Evolutionary conservation across 805 yeast genomes (phyloP).

Genomic region (Saturnispora diversa): DNA sequence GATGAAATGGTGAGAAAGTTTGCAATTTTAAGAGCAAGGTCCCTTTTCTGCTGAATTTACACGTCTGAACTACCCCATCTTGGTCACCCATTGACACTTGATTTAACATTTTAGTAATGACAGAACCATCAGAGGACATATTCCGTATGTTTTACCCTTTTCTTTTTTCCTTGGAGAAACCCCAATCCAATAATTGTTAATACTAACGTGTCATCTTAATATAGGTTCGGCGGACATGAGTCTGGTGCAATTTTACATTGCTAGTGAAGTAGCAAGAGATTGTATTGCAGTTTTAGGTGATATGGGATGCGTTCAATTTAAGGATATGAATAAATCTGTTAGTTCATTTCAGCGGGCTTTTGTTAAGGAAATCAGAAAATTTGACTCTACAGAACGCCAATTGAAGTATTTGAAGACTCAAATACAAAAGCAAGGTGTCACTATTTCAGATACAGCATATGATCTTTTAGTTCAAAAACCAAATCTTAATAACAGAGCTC

Average conservation of each 20-base stretch:
- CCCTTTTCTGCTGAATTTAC: too few species aligned
- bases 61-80: too few species aligned
- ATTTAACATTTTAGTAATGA: neutral
- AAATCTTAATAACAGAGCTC: conserved; percentile 14
- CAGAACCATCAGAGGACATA: conserved; percentile 17
- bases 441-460: conserved; percentile 21
- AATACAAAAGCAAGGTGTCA: conserved; percentile 42
- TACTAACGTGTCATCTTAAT: conserved; percentile 1
- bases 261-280: conserved; percentile 83
- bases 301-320: conserved; percentile 75
- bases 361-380: conserved; percentile 75
- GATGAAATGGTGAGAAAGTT: too few species aligned
- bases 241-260: conserved; percentile 81
- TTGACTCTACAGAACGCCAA: conserved; percentile 88
- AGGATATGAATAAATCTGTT: conserved; percentile 77
- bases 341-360: conserved; percentile 84
- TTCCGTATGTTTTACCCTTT: conserved; percentile 18
- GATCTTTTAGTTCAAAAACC: conserved; percentile 23
- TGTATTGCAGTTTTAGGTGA: conserved; percentile 82
- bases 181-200: conserved; percentile 4
- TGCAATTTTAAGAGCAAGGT: too few species aligned
- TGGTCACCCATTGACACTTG: too few species aligned
- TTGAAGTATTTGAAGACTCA: conserved; percentile 46
- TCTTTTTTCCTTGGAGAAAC: neutral
- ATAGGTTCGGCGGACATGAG: conserved; percentile 94